phyloP scores from a whole-genome alignment of 192 early-diverging fungal genomes.

The Phlyctochytrium planicorne region DNA sequence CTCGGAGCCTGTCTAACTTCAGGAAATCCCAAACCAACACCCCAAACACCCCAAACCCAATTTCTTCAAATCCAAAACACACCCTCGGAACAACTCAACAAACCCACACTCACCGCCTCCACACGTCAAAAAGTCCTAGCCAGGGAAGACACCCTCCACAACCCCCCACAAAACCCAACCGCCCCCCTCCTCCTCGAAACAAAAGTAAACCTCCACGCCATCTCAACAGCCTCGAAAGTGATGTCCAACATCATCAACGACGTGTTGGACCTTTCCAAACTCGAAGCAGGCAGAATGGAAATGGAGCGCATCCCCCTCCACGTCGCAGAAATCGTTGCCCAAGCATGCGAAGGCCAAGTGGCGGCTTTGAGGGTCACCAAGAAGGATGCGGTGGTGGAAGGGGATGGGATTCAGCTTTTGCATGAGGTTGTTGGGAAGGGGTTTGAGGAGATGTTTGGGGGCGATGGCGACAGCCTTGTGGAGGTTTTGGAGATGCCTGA shows the following conservation, averaged over 20 bases:
- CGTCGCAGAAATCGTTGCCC: background rate
- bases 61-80: too few relatives aligned
- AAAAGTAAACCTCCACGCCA: constrained; percentile 7
- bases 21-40: too few relatives aligned
- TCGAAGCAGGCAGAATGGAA: constrained; percentile 16
- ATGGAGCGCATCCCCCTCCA: background rate
- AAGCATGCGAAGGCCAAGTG: background rate
- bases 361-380: background rate
- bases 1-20: too few relatives aligned
- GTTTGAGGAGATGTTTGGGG: background rate
- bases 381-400: background rate
- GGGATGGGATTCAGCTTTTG: background rate
- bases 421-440: background rate
- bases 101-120: too few relatives aligned
- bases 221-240: background rate
- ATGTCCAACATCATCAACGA: constrained; percentile 23
- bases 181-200: background rate
- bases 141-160: background rate
- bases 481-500: background rate
- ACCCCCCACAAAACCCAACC: background rate
- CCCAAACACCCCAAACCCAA: background rate
- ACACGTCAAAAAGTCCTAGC: background rate
- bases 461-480: background rate
- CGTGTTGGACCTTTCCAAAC: constrained; percentile 13
- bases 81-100: too few relatives aligned